phyloP scores from a whole-genome alignment of 2,329 filamentous ascomycete species.

The Trichoderma asperellum region DNA sequence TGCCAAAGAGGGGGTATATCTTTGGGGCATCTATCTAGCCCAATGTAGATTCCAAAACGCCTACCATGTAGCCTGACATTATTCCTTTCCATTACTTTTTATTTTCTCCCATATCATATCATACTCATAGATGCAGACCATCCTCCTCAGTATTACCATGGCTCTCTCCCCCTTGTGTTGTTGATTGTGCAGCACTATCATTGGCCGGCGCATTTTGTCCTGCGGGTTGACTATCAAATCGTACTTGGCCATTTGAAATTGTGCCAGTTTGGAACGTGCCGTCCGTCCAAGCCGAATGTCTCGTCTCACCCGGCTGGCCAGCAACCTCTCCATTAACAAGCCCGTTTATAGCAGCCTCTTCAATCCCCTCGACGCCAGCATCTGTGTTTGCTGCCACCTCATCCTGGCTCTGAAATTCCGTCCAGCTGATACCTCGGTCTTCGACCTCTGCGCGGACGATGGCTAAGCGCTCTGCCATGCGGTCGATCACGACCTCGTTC shows the following conservation, averaged over 20 bases:
- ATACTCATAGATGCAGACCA: constrained; percentile 62
- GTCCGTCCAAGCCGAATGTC: constrained; percentile 59
- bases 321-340: constrained; percentile 19
- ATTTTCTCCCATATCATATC: background rate
- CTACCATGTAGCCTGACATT: constrained; percentile 29
- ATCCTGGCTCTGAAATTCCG: constrained; percentile 56
- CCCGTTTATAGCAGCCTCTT: constrained; percentile 10
- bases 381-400: constrained; percentile 40
- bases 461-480: constrained; percentile 68
- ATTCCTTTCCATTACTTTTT: background rate
- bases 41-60: constrained; percentile 34
- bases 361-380: constrained; percentile 34
- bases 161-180: constrained; percentile 58
- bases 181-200: constrained; percentile 63
- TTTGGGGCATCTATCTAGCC: constrained; percentile 10
- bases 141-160: constrained; percentile 56
- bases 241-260: constrained; percentile 55
- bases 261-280: constrained; percentile 66
- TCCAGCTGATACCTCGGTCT: constrained; percentile 59
- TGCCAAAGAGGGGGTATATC: constrained; percentile 22
- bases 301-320: constrained; percentile 8
- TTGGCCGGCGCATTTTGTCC: constrained; percentile 48
- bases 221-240: constrained; percentile 45
- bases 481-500: constrained; percentile 69
- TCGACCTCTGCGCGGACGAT: constrained; percentile 69